Base-by-base conservation (phyloP, 441 rosid genomes). In the Flueggea neowawraea region DNA sequence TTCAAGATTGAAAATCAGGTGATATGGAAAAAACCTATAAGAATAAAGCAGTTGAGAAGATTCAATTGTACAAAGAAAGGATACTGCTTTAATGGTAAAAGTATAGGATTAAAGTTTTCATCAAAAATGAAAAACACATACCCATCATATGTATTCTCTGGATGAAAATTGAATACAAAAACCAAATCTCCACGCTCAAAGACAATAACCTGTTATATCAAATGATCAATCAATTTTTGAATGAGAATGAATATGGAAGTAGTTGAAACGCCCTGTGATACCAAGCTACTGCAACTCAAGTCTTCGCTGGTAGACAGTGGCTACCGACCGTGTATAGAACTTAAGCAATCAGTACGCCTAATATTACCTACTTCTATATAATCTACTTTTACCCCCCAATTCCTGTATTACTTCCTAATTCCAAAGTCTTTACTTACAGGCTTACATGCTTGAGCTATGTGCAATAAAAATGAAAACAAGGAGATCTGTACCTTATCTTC, bases 171-270 rank as follows among this genome's bases (percentile, higher is more conserved):
- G 82, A 87, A 87, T 58, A 89, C 87, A 28, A 87, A 87, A 65
- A 87, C 82, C 52, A 87, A 79, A 77, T 87, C 91, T 72, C 93
- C 91, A 36, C 79, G 88, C 82, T 87, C 96, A 73, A 89, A 89
- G 66, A 89, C 91, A 6, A 89, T 83, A 69, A 87, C 89, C 96
- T 87, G 88, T 49, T 65, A 64, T 31, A 57, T 49, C n/a, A 59
- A 73, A 65, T 6, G 36, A 69, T 48, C 13, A 33, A 49, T 57
- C 44, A 62, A 39, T 53, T 33, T 49, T 61, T 32, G 32, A 8
- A 48, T 14, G 41, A 52, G 11, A 31, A 52, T 33, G 47, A 44
- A 39, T 45, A 41, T 47, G 50, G 5, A 47, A 10, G n/a, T 10
- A 12, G 50, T 3, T 47, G 4, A 14, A 47, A 47, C 9, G 50